Conservation (phyloP, 208 protist species). For the Lotmaria passim region DNA sequence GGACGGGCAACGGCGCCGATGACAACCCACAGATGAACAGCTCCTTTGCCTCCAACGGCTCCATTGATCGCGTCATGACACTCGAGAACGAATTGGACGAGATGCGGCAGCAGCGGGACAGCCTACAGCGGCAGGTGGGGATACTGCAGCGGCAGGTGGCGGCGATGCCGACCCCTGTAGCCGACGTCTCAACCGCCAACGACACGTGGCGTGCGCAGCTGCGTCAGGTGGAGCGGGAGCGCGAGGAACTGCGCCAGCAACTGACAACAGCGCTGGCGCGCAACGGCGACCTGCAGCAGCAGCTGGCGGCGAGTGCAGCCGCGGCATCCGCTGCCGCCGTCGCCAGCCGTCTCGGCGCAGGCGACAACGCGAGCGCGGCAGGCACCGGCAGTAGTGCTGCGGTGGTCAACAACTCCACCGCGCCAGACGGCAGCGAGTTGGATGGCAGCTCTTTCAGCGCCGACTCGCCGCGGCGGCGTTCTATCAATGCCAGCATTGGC, state of each 20-base stretch:
- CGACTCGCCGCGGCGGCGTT: background rate
- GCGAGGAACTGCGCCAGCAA: slow-evolving; percentile 55
- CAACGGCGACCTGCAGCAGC: slow-evolving; percentile 31
- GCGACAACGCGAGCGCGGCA: background rate
- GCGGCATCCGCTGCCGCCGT: background rate
- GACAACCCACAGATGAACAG: slow-evolving; percentile 34
- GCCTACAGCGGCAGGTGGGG: slow-evolving; percentile 56
- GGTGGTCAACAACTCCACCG: background rate
- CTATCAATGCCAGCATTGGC: slow-evolving; percentile 3
- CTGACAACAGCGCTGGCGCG: slow-evolving; percentile 45
- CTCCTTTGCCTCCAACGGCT: slow-evolving; percentile 70
- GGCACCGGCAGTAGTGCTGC: background rate
- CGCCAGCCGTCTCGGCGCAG: background rate
- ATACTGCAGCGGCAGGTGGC: slow-evolving; percentile 68
- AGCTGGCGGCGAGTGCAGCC: slow-evolving; percentile 10
- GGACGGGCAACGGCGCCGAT: slow-evolving; percentile 30
- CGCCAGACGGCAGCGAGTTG: slow-evolving; percentile 11
- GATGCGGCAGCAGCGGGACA: slow-evolving; percentile 57
- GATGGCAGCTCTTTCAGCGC: slow-evolving; percentile 5
- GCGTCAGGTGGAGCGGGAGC: slow-evolving; percentile 64
- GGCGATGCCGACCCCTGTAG: slow-evolving; percentile 34
- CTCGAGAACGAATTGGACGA: slow-evolving; percentile 80
- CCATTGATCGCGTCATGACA: slow-evolving; percentile 58
- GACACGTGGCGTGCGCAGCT: slow-evolving; percentile 59
- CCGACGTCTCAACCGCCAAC: slow-evolving; percentile 32